phyloP scores from a whole-genome alignment of 805 yeast genomes.

The Candida boleticola region DNA sequence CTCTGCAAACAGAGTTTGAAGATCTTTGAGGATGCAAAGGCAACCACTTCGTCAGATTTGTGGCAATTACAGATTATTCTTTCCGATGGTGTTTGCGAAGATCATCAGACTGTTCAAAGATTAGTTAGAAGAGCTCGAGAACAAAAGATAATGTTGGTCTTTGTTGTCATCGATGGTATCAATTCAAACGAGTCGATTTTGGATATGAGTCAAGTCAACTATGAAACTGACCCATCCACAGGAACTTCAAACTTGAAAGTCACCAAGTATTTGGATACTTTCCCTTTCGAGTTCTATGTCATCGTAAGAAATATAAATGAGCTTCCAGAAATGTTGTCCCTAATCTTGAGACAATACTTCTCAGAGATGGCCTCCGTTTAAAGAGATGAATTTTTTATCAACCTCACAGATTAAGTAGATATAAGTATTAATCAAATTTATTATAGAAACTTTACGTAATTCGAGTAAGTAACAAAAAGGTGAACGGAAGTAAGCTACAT shows the following conservation, averaged over 20 bases:
- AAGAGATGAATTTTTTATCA: too few species aligned
- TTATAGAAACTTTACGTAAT: too few species aligned
- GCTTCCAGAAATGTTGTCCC: conserved; percentile 86
- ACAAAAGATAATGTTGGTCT: conserved; percentile 89
- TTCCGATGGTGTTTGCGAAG: conserved; percentile 97
- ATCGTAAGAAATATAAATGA: conserved; percentile 87
- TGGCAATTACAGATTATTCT: conserved; percentile 94
- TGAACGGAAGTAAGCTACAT: too few species aligned
- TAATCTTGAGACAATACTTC: conserved; percentile 89
- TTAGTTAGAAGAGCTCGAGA: conserved; percentile 91
- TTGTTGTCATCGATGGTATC: conserved; percentile 90
- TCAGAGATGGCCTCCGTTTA: conserved; percentile 48
- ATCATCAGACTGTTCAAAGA: conserved; percentile 77
- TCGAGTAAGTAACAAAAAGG: too few species aligned
- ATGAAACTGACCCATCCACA: conserved; percentile 56
- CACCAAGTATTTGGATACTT: conserved; percentile 81
- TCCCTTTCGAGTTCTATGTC: conserved; percentile 96
- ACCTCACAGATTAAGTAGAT: conserved; percentile 1
- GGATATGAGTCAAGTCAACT: conserved; percentile 92
- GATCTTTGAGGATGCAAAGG: conserved; percentile 62
- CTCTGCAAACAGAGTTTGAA: conserved; percentile 70
- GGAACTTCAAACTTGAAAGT: conserved; percentile 77
- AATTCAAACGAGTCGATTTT: conserved; percentile 80
- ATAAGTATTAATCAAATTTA: neutral
- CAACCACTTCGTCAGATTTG: conserved; percentile 52